Conservation (phyloP, 768 basidiomycete genomes). For the Kwoniella bestiolae region DNA sequence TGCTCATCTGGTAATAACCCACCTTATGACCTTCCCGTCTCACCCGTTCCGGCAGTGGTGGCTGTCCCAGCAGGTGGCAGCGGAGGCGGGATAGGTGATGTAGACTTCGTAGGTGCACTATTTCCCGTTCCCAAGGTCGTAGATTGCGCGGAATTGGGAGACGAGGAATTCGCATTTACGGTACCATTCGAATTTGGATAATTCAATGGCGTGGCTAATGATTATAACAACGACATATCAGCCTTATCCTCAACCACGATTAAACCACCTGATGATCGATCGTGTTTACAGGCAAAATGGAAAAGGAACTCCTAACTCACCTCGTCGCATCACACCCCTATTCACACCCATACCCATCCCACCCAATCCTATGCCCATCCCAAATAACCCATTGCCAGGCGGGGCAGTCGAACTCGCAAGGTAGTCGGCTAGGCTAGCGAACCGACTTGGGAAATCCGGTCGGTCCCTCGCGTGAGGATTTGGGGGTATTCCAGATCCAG, state of each 20-base stretch:
- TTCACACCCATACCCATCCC: slow-evolving; percentile 19
- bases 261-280: no score
- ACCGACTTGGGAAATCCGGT: slow-evolving; percentile 14
- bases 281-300: no score
- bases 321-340: no score
- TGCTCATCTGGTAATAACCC: no score
- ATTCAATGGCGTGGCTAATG: not conserved
- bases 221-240: slow-evolving; percentile 7
- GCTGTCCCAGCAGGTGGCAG: not conserved
- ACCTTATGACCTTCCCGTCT: slow-evolving; percentile 1
- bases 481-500: not conserved
- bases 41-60: slow-evolving; percentile 14
- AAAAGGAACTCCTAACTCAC: no score
- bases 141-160: not conserved
- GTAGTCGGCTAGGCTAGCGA: slow-evolving; percentile 34
- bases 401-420: slow-evolving; percentile 12
- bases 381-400: slow-evolving; percentile 20
- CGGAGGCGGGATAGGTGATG: slow-evolving; percentile 1
- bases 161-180: not conserved
- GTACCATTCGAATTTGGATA: not conserved
- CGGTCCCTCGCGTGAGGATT: not conserved
- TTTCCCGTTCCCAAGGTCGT: not conserved
- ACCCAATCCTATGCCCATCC: slow-evolving; percentile 23
- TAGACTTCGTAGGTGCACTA: not conserved
- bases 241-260: no score